These are phyloP conservation scores for Boletus coffeatus DNA, from an alignment of 1,284 basidiomycete genomes.

Conservation along the genomic window DNA sequence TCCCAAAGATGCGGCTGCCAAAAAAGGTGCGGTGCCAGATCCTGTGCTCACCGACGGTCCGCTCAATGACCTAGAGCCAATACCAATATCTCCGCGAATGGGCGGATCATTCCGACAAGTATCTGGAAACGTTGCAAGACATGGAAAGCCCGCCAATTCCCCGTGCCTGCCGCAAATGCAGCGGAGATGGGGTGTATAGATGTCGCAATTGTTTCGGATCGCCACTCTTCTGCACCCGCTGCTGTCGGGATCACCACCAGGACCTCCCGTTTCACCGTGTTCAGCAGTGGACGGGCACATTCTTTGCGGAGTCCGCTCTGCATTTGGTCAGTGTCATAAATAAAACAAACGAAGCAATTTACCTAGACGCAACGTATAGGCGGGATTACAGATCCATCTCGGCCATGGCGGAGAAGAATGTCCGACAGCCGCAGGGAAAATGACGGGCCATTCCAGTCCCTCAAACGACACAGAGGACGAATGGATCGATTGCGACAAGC, in stretches of 20 bases:
- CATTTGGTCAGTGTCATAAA: neutral
- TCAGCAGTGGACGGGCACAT: neutral
- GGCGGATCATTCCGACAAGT: neutral
- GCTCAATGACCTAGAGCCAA: neutral
- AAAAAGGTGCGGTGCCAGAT: neutral
- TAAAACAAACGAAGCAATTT: too few relatives aligned
- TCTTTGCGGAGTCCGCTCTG: neutral
- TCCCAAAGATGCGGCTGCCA: neutral
- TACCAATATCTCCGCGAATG: neutral
- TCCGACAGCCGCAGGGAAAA: too few relatives aligned
- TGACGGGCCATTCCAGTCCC: too few relatives aligned
- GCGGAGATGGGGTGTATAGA: neutral
- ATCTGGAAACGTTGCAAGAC: neutral
- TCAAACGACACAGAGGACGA: neutral
- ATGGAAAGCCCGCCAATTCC: neutral
- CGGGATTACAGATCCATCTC: neutral
- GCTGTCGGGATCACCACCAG: neutral
- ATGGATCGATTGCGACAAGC: neutral
- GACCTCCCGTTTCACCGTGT: neutral
- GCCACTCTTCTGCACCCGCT: neutral
- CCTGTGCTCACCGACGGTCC: too few relatives aligned
- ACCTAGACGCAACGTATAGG: neutral
- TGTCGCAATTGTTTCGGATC: neutral
- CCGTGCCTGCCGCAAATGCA: neutral
- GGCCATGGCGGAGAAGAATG: neutral